Evolutionary conservation across 768 basidiomycete genomes (phyloP).

Genomic region (Rubroboletus pulcherrimus): DNA sequence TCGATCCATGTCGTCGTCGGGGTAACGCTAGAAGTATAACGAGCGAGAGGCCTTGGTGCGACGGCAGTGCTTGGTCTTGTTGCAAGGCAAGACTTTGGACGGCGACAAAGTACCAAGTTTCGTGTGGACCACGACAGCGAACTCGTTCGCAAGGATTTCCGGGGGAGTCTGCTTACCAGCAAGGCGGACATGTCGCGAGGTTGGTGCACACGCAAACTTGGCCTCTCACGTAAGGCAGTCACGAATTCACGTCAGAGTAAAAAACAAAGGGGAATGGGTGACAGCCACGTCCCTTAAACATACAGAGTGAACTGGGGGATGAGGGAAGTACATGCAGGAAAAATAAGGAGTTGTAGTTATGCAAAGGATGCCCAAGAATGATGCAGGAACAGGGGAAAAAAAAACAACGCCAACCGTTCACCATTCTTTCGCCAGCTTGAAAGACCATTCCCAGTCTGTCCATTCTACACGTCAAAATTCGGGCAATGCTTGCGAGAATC

Average conservation of each 20-base stretch:
- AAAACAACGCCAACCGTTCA: slow-evolving; percentile 31
- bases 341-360: slow-evolving; percentile 22
- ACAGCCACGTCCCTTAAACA: slow-evolving; percentile 12
- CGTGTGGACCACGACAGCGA: neutral
- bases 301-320: slow-evolving; percentile 14
- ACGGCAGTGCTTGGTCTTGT: neutral
- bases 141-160: neutral
- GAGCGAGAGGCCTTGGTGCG: slow-evolving; percentile 8
- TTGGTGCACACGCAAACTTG: neutral
- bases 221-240: neutral
- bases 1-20: slow-evolving; percentile 59
- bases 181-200: slow-evolving; percentile 8
- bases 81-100: neutral
- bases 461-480: slow-evolving; percentile 7
- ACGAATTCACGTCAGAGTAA: neutral
- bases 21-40: slow-evolving; percentile 12
- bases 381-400: slow-evolving; percentile 14
- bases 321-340: slow-evolving; percentile 26
- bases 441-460: slow-evolving; percentile 58
- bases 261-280: slow-evolving; percentile 2
- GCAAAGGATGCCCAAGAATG: slow-evolving; percentile 27
- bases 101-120: neutral
- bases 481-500: neutral
- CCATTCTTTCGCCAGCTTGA: slow-evolving; percentile 95
- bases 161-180: slow-evolving; percentile 4